Base-by-base conservation (phyloP, 495 filamentous ascomycete species). In the Zalerion maritima region DNA sequence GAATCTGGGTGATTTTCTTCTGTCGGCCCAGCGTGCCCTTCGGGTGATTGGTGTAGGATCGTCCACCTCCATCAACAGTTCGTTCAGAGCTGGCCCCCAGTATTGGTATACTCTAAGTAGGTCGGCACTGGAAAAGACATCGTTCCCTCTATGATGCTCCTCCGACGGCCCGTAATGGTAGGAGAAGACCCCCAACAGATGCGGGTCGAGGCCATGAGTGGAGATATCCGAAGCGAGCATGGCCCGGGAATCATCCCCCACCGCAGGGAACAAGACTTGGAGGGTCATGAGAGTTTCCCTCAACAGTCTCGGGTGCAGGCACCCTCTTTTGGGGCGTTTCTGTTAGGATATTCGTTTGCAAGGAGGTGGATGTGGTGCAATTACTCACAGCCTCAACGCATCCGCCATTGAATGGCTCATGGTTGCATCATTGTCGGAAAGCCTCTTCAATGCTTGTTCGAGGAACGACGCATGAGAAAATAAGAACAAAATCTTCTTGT, bases 11-110 rank as follows among this genome's bases (percentile, higher is more conserved):
- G 28, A 31, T 17, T 18, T 39, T 17, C 31, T 28, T 9, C 18
- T 29, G 19, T 35, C 36, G 11, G 36, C 20, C 36, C 36, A 39
- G 5, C 26, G 18, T 28, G 34, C 36, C 6, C 30, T 34, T 14
- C n/a, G 18, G 13, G 26, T 35, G 13, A 39, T 24, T 2, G 36
- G 36, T 2, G 36, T 30, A 4, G 36, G 36, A 22, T 39, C 31
- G 13, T 39, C 36, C 5, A 27, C 31, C 18, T 39, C 31, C 11
- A 26, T 35, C 25, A 21, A 35, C 17, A 39, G 31, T 18, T 22
- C 21, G 16, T 39, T 28, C 9, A 39, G 31, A 15, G 31, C 26
- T 11, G 34, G 31, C 16, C 18, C 36, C 36, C 31, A 39, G 21
- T 34, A 23, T 5, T 31, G 31, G 17, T 29, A 39, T 28, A 27